These are phyloP conservation scores for Selaginella moellendorffii DNA, from an alignment of 75 land plant genomes.

Conservation along the genomic window DNA sequence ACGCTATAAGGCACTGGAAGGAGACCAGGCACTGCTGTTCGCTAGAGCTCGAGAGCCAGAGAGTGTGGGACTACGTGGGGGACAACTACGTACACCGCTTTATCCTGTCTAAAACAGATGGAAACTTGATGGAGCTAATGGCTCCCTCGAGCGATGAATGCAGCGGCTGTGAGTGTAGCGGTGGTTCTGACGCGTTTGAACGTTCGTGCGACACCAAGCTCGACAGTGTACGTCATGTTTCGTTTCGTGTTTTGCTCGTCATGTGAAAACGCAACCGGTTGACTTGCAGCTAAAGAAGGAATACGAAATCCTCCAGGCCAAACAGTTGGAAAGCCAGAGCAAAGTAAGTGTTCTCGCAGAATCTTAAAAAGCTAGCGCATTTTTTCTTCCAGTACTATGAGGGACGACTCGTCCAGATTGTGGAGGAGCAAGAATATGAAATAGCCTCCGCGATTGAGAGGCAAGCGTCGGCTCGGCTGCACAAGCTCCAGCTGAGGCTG, in stretches of 20 bases:
- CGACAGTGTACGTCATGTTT: background rate
- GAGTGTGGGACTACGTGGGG: constrained; percentile 7
- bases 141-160: background rate
- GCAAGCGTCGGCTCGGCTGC: background rate
- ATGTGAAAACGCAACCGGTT: background rate
- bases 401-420: background rate
- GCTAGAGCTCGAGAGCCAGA: constrained; percentile 1
- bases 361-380: background rate
- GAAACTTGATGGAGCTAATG: background rate
- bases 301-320: background rate
- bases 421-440: background rate
- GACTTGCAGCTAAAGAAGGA: background rate
- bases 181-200: background rate
- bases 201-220: background rate
- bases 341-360: background rate
- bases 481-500: background rate
- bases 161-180: background rate
- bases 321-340: background rate
- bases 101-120: background rate
- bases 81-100: constrained; percentile 5
- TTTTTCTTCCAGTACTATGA: constrained; percentile 8
- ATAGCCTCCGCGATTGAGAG: background rate
- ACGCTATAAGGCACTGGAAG: constrained; percentile 7
- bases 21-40: constrained; percentile 1
- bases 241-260: background rate